These are phyloP conservation scores for Sporothrix protearum DNA, from an alignment of 2,329 filamentous ascomycete genomes.

Conservation along the genomic window DNA sequence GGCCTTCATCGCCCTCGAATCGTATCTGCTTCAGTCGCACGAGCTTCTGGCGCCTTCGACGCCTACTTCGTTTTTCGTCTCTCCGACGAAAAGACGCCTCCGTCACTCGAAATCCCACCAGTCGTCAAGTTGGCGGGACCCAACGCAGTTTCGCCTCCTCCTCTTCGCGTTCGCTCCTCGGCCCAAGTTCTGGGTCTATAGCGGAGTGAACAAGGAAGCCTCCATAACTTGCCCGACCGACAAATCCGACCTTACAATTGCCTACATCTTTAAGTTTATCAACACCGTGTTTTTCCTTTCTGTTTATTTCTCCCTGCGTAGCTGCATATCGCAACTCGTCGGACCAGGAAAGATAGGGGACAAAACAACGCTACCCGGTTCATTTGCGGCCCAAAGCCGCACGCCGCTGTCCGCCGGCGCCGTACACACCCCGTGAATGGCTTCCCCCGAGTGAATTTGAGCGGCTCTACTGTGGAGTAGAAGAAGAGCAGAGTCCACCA, in stretches of 20 bases:
- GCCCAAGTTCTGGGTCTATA: conserved; percentile 89
- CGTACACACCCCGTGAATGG: conserved; percentile 28
- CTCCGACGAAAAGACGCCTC: conserved; percentile 19
- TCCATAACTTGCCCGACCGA: conserved; percentile 68
- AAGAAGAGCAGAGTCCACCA: conserved; percentile 17
- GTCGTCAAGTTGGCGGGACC: conserved; percentile 41
- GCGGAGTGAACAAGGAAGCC: conserved; percentile 95
- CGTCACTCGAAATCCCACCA: conserved; percentile 17
- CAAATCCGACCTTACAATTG: background rate
- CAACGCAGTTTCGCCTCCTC: conserved; percentile 61
- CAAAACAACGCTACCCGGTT: conserved; percentile 12
- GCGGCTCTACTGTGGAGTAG: conserved; percentile 28
- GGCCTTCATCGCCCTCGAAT: background rate
- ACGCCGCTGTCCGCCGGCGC: conserved; percentile 30
- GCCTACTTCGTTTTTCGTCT: conserved; percentile 17
- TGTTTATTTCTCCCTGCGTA: conserved; percentile 14
- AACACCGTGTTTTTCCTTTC: conserved; percentile 4
- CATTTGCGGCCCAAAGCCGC: conserved; percentile 27
- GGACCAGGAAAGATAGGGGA: conserved; percentile 21
- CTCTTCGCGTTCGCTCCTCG: conserved; percentile 84
- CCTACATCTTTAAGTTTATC: background rate
- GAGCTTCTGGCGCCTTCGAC: background rate
- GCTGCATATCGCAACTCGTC: conserved; percentile 19
- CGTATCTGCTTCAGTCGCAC: conserved; percentile 1
- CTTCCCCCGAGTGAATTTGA: conserved; percentile 27